Conservation (phyloP, 2,329 filamentous ascomycete species). For the Fragosphaeria purpurea region DNA sequence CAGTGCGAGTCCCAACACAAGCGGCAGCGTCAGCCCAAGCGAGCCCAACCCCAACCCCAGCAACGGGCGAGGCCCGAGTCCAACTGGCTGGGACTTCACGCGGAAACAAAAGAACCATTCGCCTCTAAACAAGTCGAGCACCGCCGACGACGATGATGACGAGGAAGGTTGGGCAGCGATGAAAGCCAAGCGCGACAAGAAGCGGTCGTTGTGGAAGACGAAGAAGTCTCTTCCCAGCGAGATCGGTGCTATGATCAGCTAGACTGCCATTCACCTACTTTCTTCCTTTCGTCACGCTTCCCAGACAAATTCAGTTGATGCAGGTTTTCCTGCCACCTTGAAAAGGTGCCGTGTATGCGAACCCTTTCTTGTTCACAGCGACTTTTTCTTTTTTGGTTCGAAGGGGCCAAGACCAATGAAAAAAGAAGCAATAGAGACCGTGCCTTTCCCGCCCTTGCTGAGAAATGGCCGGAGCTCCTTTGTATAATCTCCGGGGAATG, state of each 20-base stretch:
- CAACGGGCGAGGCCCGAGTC: conserved; percentile 1
- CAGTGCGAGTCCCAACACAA: conserved; percentile 8
- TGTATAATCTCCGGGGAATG: too few species aligned
- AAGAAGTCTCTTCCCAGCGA: conserved; percentile 46
- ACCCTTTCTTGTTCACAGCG: too few species aligned
- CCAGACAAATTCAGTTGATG: too few species aligned
- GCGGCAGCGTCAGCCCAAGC: conserved; percentile 2
- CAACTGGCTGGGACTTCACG: conserved; percentile 16
- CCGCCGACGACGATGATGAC: conserved; percentile 42
- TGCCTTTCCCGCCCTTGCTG: too few species aligned
- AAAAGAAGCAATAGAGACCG: too few species aligned
- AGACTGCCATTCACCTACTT: conserved; percentile 4
- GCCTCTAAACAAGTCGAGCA: conserved; percentile 27
- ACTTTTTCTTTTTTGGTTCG: too few species aligned
- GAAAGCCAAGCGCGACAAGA: conserved; percentile 59
- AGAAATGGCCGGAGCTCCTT: too few species aligned
- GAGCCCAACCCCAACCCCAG: background rate
- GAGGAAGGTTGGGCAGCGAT: conserved; percentile 62
- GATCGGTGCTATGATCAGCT: conserved; percentile 37
- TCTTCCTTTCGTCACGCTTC: too few species aligned
- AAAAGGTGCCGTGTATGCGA: too few species aligned
- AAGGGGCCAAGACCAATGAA: too few species aligned
- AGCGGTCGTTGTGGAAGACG: conserved; percentile 53
- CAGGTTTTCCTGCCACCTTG: too few species aligned
- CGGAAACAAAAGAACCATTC: conserved; percentile 26